Evolutionary conservation across 2,329 filamentous ascomycete species (phyloP), one percentile per base, ranked within the genome.

Genomic region (Hysterium pulicare): DNA sequence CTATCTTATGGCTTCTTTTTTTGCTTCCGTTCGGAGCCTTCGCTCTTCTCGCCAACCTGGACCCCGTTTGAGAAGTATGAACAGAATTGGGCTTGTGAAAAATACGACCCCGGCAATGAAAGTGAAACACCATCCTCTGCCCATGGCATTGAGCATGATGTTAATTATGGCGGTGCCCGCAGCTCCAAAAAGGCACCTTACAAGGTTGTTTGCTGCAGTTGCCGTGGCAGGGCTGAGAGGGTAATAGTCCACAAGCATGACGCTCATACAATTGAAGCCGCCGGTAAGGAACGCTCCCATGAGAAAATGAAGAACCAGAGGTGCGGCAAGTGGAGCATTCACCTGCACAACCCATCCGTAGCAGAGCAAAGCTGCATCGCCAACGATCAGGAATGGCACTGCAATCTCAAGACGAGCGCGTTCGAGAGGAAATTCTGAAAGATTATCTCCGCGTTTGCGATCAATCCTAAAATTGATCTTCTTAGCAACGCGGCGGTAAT

Each of bases 401-500:
- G 63, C 56, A 21, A 70, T 55, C 23, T 64, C 46, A 11, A 71
- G 49, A 1, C 71, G 55, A 2, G 64, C 66, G n/a, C 55, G 52
- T 46, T 72, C 75, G 33, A 79, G 67, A 1, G 75, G 70, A 44
- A 79, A 78, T 20, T 68, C 55, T 3, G 49, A 47, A 20, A 80
- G 58, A 41, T 77, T 69, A 33, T 73, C 67, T 11, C 69, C 74
- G 2, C 77, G 76, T 49, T 77, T 80, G 41, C 70, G 73, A 54
- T 79, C 77, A 49, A 87, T 76, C 7, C 70, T 66, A 45, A 88
- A 71, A 4, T 82, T 81, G 10, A 82, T 68, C 34, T 75, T 73
- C 35, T 69, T 72, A 1, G 86, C 84, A 26, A 81, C 76, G 28
- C 84, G 78, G 8, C 79, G 74, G 61, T 86, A 93, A 62, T 89